Percentiles rank a stretch among this genome's conserved stretches.
Conservation (phyloP, 257 asterid species). For the Penstemon barbatus region DNA sequence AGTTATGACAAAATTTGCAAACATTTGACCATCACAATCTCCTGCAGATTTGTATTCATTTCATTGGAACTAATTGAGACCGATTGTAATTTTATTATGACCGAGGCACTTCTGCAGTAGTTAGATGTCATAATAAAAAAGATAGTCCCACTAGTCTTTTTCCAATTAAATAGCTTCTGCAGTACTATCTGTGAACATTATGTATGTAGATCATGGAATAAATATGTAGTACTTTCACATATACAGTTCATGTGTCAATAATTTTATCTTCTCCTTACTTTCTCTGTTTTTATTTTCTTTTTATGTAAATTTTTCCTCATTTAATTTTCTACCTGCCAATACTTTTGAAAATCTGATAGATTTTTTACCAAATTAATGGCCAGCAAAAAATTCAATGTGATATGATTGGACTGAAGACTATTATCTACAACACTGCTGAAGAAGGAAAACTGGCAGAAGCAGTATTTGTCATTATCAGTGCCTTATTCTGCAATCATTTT, state of each 20-base stretch:
- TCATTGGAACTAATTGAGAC: slow-evolving; percentile 26
- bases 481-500: neutral
- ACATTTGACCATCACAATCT: neutral
- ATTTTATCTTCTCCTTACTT: neutral
- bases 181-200: no score
- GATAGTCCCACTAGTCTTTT: slow-evolving; percentile 26
- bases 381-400: slow-evolving; percentile 18
- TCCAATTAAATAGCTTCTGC: slow-evolving; percentile 30
- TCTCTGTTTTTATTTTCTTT: neutral
- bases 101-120: slow-evolving; percentile 31
- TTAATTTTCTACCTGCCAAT: slow-evolving; percentile 15
- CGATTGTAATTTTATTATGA: slow-evolving; percentile 28
- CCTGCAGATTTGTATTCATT: slow-evolving; percentile 23
- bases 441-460: slow-evolving; percentile 6
- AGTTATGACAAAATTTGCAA: no score
- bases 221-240: neutral
- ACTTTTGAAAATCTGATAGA: neutral
- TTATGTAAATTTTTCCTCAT: neutral
- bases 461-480: neutral
- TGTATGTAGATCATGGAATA: neutral
- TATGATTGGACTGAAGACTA: neutral
- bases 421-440: neutral
- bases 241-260: neutral
- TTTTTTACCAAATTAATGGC: slow-evolving; percentile 2
- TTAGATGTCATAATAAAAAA: slow-evolving; percentile 26